Conservation (phyloP, 352 stramenopile species). For the Phytopythium mirpurense region DNA sequence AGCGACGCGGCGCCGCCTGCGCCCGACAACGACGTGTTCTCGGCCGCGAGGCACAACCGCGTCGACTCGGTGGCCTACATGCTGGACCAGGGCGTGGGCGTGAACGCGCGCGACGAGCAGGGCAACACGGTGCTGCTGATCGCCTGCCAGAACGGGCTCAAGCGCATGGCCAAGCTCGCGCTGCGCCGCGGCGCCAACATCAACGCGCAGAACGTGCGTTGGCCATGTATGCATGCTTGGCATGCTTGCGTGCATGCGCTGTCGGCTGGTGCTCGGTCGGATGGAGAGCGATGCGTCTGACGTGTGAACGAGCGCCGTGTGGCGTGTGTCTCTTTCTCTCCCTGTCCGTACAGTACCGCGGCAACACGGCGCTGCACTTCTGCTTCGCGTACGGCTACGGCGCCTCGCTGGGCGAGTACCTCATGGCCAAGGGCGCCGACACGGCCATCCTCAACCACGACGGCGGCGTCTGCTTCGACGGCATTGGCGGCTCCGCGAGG, state of each 20-base stretch:
- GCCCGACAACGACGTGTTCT: slow-evolving; percentile 83
- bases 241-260: too few species aligned
- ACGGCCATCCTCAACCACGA: slow-evolving; percentile 64
- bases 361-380: slow-evolving; percentile 89
- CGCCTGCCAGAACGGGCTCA: slow-evolving; percentile 90
- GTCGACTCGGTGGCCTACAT: slow-evolving; percentile 82
- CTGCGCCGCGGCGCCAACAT: slow-evolving; percentile 83
- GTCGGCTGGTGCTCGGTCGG: too few species aligned
- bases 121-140: slow-evolving; percentile 87
- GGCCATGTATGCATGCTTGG: too few species aligned
- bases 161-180: slow-evolving; percentile 83
- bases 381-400: slow-evolving; percentile 89
- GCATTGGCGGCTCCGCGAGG: slow-evolving; percentile 34
- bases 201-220: slow-evolving; percentile 80
- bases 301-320: too few species aligned
- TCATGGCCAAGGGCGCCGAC: slow-evolving; percentile 86
- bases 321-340: not conserved
- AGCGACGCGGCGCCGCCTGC: slow-evolving; percentile 8
- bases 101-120: slow-evolving; percentile 69
- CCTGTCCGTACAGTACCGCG: slow-evolving; percentile 33
- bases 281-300: too few species aligned
- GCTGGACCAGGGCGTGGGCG: slow-evolving; percentile 75
- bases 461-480: slow-evolving; percentile 56
- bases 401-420: slow-evolving; percentile 81
- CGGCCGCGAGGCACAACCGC: slow-evolving; percentile 76